A percentile compares a stretch with the other conserved stretches of the same genome.
These are phyloP conservation scores for Tephrocybe sp. DNA, from an alignment of 768 basidiomycete genomes.

Conservation along the genomic window DNA sequence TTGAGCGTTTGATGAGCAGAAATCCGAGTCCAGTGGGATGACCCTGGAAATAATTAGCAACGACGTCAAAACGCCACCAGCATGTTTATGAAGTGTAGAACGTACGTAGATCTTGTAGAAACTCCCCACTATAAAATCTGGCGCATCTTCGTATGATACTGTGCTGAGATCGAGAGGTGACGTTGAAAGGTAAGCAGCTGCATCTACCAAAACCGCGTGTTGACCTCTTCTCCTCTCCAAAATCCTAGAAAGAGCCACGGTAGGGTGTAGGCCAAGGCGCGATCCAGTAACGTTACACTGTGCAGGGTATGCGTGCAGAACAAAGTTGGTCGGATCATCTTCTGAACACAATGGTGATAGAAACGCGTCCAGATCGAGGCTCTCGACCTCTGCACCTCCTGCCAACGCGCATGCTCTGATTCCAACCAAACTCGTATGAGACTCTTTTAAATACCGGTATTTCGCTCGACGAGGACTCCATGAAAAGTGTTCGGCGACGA, in stretches of 20 bases:
- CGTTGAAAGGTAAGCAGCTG: slow-evolving; percentile 18
- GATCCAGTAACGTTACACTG: slow-evolving; percentile 19
- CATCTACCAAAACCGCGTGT: slow-evolving; percentile 13
- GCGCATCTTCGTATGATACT: slow-evolving; percentile 10
- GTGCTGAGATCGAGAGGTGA: slow-evolving; percentile 12
- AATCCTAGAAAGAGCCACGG: not conserved
- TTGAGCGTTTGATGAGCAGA: slow-evolving; percentile 17
- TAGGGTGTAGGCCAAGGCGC: slow-evolving; percentile 16
- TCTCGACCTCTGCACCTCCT: slow-evolving; percentile 13
- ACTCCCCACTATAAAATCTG: slow-evolving; percentile 15
- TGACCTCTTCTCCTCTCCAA: not conserved
- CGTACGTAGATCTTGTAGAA: slow-evolving; percentile 18
- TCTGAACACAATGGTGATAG: not conserved
- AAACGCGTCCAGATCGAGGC: slow-evolving; percentile 12
- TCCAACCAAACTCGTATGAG: slow-evolving; percentile 16
- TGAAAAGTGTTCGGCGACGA: slow-evolving; percentile 13
- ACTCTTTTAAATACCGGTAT: slow-evolving; percentile 15
- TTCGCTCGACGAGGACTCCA: slow-evolving; percentile 4
- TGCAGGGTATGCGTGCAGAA: slow-evolving; percentile 16
- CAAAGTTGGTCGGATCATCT: not conserved
- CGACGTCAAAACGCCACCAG: not conserved
- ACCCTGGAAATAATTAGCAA: not conserved
- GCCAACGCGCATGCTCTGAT: slow-evolving; percentile 16
- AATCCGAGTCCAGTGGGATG: slow-evolving; percentile 16
- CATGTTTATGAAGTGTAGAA: not conserved